Evolutionary conservation across 768 basidiomycete genomes (phyloP).

Genomic region (Suillus subaureus): DNA sequence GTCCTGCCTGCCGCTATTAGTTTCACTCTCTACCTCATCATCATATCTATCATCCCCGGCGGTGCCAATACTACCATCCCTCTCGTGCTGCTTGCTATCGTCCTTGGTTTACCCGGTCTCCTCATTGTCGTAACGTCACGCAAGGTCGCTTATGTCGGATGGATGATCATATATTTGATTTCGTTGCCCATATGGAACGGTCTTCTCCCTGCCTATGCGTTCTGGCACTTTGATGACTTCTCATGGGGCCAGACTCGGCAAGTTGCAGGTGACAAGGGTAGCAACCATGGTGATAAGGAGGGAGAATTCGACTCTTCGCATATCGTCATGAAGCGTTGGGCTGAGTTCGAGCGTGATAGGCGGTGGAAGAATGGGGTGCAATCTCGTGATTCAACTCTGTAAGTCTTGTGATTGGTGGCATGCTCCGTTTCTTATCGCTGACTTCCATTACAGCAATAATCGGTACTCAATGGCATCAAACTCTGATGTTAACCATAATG

Average conservation of each 20-base stretch:
- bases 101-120: constrained; percentile 94
- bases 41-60: constrained; percentile 83
- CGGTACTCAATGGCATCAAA: constrained; percentile 81
- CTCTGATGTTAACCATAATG: constrained; percentile 68
- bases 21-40: constrained; percentile 93
- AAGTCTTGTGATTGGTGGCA: constrained; percentile 30
- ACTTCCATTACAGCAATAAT: constrained; percentile 37
- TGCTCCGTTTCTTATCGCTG: constrained; percentile 28
- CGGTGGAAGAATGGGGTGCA: constrained; percentile 88
- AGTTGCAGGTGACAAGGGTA: constrained; percentile 71
- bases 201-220: constrained; percentile 92
- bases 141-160: constrained; percentile 92
- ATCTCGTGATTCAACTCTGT: constrained; percentile 81
- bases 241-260: constrained; percentile 96
- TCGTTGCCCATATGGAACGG: constrained; percentile 98
- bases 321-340: constrained; percentile 99
- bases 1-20: constrained; percentile 97
- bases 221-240: constrained; percentile 99
- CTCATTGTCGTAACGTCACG: constrained; percentile 95
- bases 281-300: constrained; percentile 87
- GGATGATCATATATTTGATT: constrained; percentile 94
- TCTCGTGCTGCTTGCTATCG: constrained; percentile 88
- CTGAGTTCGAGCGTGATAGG: constrained; percentile 94
- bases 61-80: constrained; percentile 83
- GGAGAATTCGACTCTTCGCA: constrained; percentile 96